A percentile compares a stretch with the other conserved stretches of the same genome.
These are phyloP conservation scores for Melanogaster broomeanus DNA, from an alignment of 768 basidiomycete genomes.

Conservation along the genomic window DNA sequence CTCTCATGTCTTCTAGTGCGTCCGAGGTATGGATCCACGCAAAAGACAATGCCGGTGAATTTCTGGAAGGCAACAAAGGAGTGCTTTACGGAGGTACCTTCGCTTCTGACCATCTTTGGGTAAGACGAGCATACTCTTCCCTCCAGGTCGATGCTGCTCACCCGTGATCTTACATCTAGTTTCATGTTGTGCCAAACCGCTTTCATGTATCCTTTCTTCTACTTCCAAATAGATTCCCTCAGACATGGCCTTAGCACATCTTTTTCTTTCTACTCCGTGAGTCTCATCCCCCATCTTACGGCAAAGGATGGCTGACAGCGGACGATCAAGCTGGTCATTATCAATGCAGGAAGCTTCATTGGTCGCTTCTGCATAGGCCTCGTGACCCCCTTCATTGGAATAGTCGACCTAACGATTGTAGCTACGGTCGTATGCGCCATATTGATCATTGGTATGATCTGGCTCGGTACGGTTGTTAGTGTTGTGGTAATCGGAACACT, in stretches of 20 bases:
- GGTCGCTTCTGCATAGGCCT: conserved; percentile 49
- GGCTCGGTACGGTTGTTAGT: too few species aligned
- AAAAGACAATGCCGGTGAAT: neutral
- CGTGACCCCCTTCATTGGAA: conserved; percentile 41
- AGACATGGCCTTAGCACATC: conserved; percentile 41
- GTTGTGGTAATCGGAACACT: conserved; percentile 45
- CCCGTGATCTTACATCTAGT: neutral
- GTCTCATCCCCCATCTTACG: neutral
- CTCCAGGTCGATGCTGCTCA: neutral
- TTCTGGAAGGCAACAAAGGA: conserved; percentile 1
- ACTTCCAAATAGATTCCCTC: conserved; percentile 49
- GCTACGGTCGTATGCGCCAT: too few species aligned
- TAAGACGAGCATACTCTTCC: neutral
- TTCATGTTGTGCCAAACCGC: conserved; percentile 31
- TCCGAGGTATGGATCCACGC: conserved; percentile 18
- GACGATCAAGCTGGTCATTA: conserved; percentile 49
- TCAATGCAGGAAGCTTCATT: conserved; percentile 50
- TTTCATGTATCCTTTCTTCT: too few species aligned
- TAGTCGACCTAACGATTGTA: conserved; percentile 44
- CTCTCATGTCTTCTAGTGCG: conserved; percentile 36
- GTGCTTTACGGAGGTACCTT: conserved; percentile 7
- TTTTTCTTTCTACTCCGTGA: conserved; percentile 53
- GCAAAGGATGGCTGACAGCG: too few species aligned
- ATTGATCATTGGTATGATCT: too few species aligned
- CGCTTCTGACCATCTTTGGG: conserved; percentile 4